Conservation (phyloP, 331 rosid genomes). For the Phaseolus coccineus region DNA sequence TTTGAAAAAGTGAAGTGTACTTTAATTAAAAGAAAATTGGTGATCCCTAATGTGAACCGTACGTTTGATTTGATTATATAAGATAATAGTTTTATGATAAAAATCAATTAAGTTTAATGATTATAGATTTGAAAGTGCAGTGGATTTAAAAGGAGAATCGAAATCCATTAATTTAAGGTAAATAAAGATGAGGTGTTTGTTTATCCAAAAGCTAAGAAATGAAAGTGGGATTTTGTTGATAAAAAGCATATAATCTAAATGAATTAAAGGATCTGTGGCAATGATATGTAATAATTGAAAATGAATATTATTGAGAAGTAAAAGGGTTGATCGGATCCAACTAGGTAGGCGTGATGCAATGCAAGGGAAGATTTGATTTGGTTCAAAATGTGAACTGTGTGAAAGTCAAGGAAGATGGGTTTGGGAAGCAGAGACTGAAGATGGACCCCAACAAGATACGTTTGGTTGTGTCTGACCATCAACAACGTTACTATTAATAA, state of each 20-base stretch:
- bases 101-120: too few species aligned
- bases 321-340: background rate
- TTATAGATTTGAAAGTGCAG: too few species aligned
- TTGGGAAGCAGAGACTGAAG: background rate
- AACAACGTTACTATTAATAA: constrained; percentile 39
- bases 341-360: background rate
- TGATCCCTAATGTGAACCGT: too few species aligned
- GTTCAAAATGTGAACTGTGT: constrained; percentile 9
- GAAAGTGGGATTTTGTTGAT: background rate
- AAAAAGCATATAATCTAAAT: background rate
- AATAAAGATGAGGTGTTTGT: too few species aligned
- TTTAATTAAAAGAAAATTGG: too few species aligned
- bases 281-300: background rate
- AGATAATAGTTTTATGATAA: too few species aligned
- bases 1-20: too few species aligned
- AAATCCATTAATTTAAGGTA: too few species aligned
- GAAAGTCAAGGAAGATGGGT: constrained; percentile 50
- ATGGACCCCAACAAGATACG: constrained; percentile 42
- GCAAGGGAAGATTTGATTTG: background rate
- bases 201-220: background rate
- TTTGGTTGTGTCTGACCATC: constrained; percentile 47
- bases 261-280: background rate
- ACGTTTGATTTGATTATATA: too few species aligned
- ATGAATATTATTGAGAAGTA: background rate
- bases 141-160: too few species aligned